Base-by-base conservation (phyloP, 495 filamentous ascomycete genomes). In the Lasiosphaeria miniovina region DNA sequence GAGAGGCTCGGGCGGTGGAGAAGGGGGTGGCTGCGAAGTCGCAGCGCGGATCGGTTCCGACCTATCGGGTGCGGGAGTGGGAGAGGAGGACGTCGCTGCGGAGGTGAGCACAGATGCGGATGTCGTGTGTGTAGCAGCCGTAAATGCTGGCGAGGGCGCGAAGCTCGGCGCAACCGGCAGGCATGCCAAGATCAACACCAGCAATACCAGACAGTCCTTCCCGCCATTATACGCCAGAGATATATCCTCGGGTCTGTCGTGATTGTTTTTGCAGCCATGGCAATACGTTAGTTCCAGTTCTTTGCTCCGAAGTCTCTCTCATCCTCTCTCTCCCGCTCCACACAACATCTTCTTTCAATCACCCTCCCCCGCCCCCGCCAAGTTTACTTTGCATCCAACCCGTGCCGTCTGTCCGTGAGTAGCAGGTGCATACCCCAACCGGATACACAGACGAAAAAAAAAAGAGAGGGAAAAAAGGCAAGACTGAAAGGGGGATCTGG, bases 171-270 rank as follows among this genome's bases (percentile, higher is more conserved):
- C 61, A 11, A 59, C 67, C 8, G 77, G 72, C 33, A 96, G 80
- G 58, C 84, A 83, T 61, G 87, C 84, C 65, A 98, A 85, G 74
- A 93, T 90, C 59, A 97, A 80, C 64, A 98, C 77, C n/a, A 98
- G 81, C 9, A 97, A 85, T 57, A 96, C 90, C 32, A 97, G 86
- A 68, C 94, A 98, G 83, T 98, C 94, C 73, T 98, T 98, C 49
- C 94, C 94, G 75, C 94, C 94, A 65, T 98, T 98, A 71, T 96
- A 98, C 51, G 95, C 95, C 59, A 98, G 79, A 9, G 93, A 91
- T 50, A 98, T 79, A 63, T 95, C 82, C 51, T 87, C 77, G 56
- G 88, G 83, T 53, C 90, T 92, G 61, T 64, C 7, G 6, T 11
- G 43, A n/a, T 46, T 46, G 31, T 49, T 4, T 38, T 46, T 56